Conservation (phyloP, 768 basidiomycete genomes). For the Hydnomerulius pinastri region DNA sequence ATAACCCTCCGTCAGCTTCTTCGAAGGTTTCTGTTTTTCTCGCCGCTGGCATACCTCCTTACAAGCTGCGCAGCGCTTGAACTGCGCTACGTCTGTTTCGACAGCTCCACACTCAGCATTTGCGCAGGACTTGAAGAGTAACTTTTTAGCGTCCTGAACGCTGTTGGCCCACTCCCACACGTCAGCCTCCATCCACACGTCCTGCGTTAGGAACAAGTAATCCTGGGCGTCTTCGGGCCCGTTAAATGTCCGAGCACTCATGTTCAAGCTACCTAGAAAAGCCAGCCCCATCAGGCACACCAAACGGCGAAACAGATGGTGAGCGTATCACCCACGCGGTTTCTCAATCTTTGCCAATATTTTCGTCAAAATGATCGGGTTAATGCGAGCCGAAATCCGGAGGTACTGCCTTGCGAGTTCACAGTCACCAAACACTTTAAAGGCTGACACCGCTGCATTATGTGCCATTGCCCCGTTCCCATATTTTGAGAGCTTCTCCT, state of each 20-base stretch:
- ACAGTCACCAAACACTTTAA: conserved; percentile 42
- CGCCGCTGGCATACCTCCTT: conserved; percentile 19
- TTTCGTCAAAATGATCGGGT: conserved; percentile 40
- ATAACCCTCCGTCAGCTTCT: not conserved
- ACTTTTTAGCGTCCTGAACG: conserved; percentile 33
- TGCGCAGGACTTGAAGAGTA: conserved; percentile 37
- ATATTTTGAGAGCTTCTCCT: conserved; percentile 12
- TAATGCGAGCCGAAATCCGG: conserved; percentile 33
- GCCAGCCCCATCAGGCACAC: not conserved
- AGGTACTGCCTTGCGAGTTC: conserved; percentile 41
- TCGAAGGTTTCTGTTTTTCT: not conserved
- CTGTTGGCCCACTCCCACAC: conserved; percentile 47
- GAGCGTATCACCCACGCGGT: conserved; percentile 32
- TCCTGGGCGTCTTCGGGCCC: conserved; percentile 48
- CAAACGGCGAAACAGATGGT: not conserved
- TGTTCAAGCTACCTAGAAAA: conserved; percentile 31
- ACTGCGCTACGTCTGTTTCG: conserved; percentile 38
- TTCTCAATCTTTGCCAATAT: conserved; percentile 39
- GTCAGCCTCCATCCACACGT: conserved; percentile 43
- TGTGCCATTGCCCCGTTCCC: conserved; percentile 23
- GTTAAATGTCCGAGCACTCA: conserved; percentile 31
- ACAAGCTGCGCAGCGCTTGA: conserved; percentile 44
- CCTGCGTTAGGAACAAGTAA: conserved; percentile 46
- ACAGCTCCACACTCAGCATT: conserved; percentile 30
- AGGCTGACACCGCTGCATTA: conserved; percentile 44